Conservation (phyloP, 2,329 filamentous ascomycete genomes). For the Curvularia verruculosa region DNA sequence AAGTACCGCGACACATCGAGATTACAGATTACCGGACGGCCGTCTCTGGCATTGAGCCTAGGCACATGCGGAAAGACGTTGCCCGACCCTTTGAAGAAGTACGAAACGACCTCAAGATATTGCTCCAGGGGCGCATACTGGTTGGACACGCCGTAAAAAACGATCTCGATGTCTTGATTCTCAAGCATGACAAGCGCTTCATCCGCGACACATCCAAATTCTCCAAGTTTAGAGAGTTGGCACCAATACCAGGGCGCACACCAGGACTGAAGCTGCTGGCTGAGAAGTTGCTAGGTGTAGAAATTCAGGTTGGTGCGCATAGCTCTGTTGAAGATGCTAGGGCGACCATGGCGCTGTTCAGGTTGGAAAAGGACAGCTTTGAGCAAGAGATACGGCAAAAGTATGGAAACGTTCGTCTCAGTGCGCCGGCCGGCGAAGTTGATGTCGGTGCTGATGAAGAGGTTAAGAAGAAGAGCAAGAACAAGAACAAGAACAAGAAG, state of each 20-base stretch:
- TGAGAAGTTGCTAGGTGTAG: conserved; percentile 62
- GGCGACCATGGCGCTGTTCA: conserved; percentile 87
- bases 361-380: conserved; percentile 81
- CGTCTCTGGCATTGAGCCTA: conserved; percentile 80
- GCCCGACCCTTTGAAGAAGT: conserved; percentile 72
- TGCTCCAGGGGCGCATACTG: conserved; percentile 74
- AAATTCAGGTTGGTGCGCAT: conserved; percentile 66
- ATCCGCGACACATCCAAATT: conserved; percentile 86
- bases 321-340: conserved; percentile 77
- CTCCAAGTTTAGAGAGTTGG: conserved; percentile 73
- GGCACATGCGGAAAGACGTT: conserved; percentile 66
- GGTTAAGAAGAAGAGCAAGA: conserved; percentile 42
- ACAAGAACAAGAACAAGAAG: conserved; percentile 49
- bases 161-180: conserved; percentile 72
- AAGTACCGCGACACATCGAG: conserved; percentile 66
- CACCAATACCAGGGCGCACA: conserved; percentile 64
- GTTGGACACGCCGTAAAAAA: conserved; percentile 86
- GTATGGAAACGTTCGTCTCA: conserved; percentile 51
- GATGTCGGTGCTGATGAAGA: conserved; percentile 29
- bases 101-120: conserved; percentile 70
- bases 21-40: conserved; percentile 91
- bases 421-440: conserved; percentile 28
- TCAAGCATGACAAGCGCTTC: conserved; percentile 79
- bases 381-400: conserved; percentile 78
- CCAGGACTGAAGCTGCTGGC: conserved; percentile 69